Percentiles rank a stretch among this genome's conserved stretches.
These are phyloP conservation scores for Trichoderma sp. DNA, from an alignment of 2,329 filamentous ascomycete genomes.

Conservation along the genomic window DNA sequence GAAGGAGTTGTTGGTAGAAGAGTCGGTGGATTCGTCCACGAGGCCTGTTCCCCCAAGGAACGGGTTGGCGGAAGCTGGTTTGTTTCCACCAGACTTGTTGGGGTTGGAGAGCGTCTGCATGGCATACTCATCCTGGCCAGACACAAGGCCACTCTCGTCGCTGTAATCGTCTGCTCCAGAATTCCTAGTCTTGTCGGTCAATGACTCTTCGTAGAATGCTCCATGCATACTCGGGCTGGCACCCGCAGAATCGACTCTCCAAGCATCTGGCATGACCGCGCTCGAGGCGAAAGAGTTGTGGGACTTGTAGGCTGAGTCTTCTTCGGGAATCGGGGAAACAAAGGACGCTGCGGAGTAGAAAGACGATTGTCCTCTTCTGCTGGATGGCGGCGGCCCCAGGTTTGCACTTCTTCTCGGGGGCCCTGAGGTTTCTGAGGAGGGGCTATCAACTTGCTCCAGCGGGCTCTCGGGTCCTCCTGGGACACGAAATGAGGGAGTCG, in stretches of 20 bases:
- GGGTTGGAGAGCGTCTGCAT: neutral
- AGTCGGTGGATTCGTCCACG: conserved; percentile 47
- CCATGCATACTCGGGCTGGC: conserved; percentile 48
- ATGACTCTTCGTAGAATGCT: conserved; percentile 52
- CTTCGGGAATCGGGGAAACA: conserved; percentile 76
- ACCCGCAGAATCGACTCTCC: conserved; percentile 52
- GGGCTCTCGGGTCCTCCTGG: conserved; percentile 31
- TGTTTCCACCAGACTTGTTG: neutral
- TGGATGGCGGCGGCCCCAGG: conserved; percentile 61
- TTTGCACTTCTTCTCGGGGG: conserved; percentile 50
- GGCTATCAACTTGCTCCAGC: neutral
- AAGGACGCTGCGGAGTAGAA: conserved; percentile 67
- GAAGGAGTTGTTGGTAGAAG: conserved; percentile 47
- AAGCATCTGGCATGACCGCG: conserved; percentile 69
- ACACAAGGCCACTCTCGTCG: conserved; percentile 9
- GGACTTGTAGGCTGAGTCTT: conserved; percentile 59
- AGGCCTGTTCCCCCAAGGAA: conserved; percentile 35
- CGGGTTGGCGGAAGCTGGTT: neutral
- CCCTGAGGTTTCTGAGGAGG: conserved; percentile 31
- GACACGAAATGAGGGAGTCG: conserved; percentile 51
- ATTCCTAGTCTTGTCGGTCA: conserved; percentile 46
- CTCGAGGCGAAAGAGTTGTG: conserved; percentile 71
- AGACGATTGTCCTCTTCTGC: conserved; percentile 61
- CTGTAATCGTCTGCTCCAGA: conserved; percentile 23
- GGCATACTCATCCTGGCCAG: neutral